A percentile compares a stretch with the other conserved stretches of the same genome.
Evolutionary conservation across 192 early-diverging fungal species (phyloP).

Genomic region (Cladochytrium replicatum): DNA sequence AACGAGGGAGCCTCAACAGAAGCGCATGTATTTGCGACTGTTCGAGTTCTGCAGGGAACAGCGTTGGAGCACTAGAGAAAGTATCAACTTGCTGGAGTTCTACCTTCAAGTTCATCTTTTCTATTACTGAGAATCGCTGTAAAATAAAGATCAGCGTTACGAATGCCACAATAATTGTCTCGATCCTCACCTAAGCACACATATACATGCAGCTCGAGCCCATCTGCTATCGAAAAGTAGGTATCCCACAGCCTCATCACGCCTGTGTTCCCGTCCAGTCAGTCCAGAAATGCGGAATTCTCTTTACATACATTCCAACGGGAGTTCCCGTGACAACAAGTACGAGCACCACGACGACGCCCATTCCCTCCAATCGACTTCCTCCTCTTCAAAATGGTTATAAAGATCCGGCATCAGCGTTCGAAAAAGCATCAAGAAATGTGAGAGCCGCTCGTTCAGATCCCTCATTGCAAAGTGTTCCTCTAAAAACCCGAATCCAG

Average conservation of each 20-base stretch:
- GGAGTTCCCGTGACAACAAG: conserved; percentile 73
- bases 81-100: background rate
- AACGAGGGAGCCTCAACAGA: conserved; percentile 73
- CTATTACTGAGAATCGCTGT: conserved; percentile 61
- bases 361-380: conserved; percentile 76
- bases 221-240: conserved; percentile 70
- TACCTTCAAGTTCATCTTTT: conserved; percentile 68
- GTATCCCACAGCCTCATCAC: conserved; percentile 80
- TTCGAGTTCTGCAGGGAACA: conserved; percentile 57
- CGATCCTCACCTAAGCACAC: conserved; percentile 55
- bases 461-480: conserved; percentile 52
- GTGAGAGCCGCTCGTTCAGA: conserved; percentile 68
- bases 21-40: conserved; percentile 82
- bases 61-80: too few species aligned
- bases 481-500: conserved; percentile 32
- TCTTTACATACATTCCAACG: conserved; percentile 43
- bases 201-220: conserved; percentile 72
- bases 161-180: background rate
- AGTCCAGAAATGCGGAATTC: conserved; percentile 1
- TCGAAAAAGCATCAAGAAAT: conserved; percentile 79
- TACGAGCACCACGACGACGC: conserved; percentile 72
- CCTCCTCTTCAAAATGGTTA: conserved; percentile 91
- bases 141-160: background rate
- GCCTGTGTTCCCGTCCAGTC: conserved; percentile 10
- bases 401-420: conserved; percentile 79